Evolutionary conservation across 805 yeast genomes (phyloP).

Genomic region (Isabelozyma pseudorhagii): DNA sequence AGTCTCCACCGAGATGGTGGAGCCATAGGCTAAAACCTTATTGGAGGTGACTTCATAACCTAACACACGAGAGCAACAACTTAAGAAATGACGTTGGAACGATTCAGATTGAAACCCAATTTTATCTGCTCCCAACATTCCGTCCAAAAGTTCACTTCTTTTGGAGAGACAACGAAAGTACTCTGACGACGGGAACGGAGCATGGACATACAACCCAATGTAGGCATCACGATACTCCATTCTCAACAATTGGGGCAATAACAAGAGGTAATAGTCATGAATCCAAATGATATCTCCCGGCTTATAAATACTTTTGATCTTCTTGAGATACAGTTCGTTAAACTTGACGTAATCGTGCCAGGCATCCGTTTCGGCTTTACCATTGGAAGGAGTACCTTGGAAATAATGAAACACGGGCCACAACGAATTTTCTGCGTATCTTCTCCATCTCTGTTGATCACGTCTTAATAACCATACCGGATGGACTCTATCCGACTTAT

Average conservation of each 20-base stretch:
- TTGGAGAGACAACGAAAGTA: constrained; percentile 87
- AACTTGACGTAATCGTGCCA: constrained; percentile 90
- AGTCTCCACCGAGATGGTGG: constrained; percentile 67
- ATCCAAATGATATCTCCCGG: constrained; percentile 93
- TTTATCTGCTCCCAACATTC: constrained; percentile 85
- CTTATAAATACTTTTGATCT: constrained; percentile 64
- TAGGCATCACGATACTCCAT: constrained; percentile 70
- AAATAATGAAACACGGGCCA: constrained; percentile 98
- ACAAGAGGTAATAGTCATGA: constrained; percentile 82
- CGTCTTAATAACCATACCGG: constrained; percentile 87
- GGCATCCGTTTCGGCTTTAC: constrained; percentile 61
- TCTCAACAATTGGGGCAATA: constrained; percentile 80
- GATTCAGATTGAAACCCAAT: constrained; percentile 84
- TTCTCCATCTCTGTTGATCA: constrained; percentile 81
- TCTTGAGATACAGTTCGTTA: constrained; percentile 86
- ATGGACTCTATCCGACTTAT: constrained; percentile 54
- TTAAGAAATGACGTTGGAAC: constrained; percentile 86
- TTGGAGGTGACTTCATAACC: constrained; percentile 71
- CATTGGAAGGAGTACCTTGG: constrained; percentile 69
- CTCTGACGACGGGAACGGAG: constrained; percentile 95
- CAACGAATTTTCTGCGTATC: constrained; percentile 81
- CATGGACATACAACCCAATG: constrained; percentile 78
- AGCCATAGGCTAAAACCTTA: constrained; percentile 70
- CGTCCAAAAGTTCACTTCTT: constrained; percentile 78
- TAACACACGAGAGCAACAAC: constrained; percentile 82